Evolutionary conservation across 352 stramenopile species (phyloP), one percentile per base, ranked within the genome.

Genomic region (Globisporangium irregulare): DNA sequence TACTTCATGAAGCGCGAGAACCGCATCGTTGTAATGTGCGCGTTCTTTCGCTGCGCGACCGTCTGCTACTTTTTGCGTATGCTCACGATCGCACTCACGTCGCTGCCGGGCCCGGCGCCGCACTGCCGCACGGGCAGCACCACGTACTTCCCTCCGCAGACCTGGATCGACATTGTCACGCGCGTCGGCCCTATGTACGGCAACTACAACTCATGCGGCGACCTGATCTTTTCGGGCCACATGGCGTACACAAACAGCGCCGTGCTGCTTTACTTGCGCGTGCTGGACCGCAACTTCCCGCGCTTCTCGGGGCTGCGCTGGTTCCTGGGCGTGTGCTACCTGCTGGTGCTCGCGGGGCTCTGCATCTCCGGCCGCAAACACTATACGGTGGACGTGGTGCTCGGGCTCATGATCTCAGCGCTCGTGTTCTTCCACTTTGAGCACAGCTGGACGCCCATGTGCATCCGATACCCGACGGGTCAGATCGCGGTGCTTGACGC

Each of bases 341-440:
- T 92, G 32, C 36, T 76, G 27, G 67, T 84, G 14, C 70, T 91
- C 48, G 81, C 79, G 4, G 72, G 55, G 59, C 68, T 92, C 20
- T 90, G 81, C 56, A 83, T 92, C 60, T 76, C 82, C 18, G 80
- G 81, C 15, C 82, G 84, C 65, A 91, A 91, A 62, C 84, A 92
- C 67, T 92, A 92, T 72, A 90, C 84, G 6, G 84, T 92, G n/a
- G 84, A 92, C 67, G 79, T 92, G 6, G 81, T 90, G 46, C 79
- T 92, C 48, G 84, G 84, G 18, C 62, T 89, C 22, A 76, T 92
- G 46, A 75, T 92, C 50, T 82, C 82, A 27, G 76, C 77, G 51
- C 72, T 92, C 15, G 78, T 85, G n/a, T 92, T 89, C 77, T 92
- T 92, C 74, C 84, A 87, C 58, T 92, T 92, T 32, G 82, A 90